These are phyloP conservation scores for Floccularia luteovirens DNA, from an alignment of 768 basidiomycete genomes.

Conservation along the genomic window DNA sequence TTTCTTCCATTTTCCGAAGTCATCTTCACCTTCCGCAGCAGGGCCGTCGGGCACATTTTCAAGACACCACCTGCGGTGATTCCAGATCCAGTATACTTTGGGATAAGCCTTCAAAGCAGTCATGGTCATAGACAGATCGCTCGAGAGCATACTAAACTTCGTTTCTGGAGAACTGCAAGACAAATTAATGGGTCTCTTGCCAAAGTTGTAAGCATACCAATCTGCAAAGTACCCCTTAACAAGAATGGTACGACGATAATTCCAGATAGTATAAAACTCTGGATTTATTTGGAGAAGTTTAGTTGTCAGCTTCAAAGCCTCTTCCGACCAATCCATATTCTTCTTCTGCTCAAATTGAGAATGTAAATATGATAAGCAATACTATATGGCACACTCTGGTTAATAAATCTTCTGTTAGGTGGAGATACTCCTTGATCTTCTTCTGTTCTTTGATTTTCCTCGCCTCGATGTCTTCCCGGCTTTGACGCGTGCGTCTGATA, in stretches of 20 bases:
- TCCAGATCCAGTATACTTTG: constrained; percentile 99
- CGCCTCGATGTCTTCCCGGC: constrained; percentile 54
- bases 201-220: constrained; percentile 33
- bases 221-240: constrained; percentile 60
- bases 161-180: constrained; percentile 53
- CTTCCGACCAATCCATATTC: constrained; percentile 54
- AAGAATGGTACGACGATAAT: constrained; percentile 81
- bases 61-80: constrained; percentile 93
- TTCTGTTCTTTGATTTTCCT: constrained; percentile 63
- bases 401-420: constrained; percentile 56
- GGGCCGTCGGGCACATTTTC: constrained; percentile 79
- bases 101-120: constrained; percentile 76
- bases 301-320: constrained; percentile 75
- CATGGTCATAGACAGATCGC: constrained; percentile 79
- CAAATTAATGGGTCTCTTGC: constrained; percentile 6
- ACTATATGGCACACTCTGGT: constrained; percentile 40
- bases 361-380: constrained; percentile 2
- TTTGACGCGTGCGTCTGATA: constrained; percentile 55
- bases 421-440: constrained; percentile 71
- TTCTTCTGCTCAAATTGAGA: constrained; percentile 49
- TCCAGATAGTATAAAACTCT: constrained; percentile 96
- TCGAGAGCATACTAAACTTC: constrained; percentile 54
- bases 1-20: constrained; percentile 63
- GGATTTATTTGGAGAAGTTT: constrained; percentile 78
- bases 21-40: constrained; percentile 29